A percentile compares a stretch with the other conserved stretches of the same genome.
phyloP scores from a whole-genome alignment of 2,329 filamentous ascomycete species.

The Penicillium hesseltinei region DNA sequence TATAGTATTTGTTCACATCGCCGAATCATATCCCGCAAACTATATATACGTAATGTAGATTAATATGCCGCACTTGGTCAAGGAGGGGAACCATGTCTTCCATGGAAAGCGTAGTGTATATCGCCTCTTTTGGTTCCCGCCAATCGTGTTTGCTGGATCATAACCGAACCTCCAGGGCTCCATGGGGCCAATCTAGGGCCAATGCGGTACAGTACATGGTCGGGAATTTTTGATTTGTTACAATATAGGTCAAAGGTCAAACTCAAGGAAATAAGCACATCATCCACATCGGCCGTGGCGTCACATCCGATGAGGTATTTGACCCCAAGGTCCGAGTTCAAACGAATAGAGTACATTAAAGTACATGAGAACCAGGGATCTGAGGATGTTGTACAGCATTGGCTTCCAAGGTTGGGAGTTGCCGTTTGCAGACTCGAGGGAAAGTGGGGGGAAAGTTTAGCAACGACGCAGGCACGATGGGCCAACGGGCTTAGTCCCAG shows the following conservation, averaged over 20 bases:
- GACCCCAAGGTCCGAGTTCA: neutral
- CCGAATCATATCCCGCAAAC: neutral
- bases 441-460: conserved; percentile 5
- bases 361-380: conserved; percentile 18
- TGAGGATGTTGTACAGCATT: neutral
- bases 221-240: neutral
- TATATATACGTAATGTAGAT: neutral
- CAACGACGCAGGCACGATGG: conserved; percentile 7
- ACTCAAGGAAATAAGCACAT: conserved; percentile 13
- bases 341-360: conserved; percentile 10
- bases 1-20: neutral
- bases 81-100: conserved; percentile 3
- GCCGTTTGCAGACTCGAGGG: conserved; percentile 12
- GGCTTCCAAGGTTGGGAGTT: conserved; percentile 3
- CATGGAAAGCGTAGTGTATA: neutral
- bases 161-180: neutral
- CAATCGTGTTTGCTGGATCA: conserved; percentile 4
- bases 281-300: conserved; percentile 19
- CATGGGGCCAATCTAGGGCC: neutral
- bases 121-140: neutral
- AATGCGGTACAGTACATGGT: neutral
- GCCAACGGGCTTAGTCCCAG: conserved; percentile 5
- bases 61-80: neutral
- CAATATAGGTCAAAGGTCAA: neutral
- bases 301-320: conserved; percentile 4